Conservation (phyloP, 495 filamentous ascomycete species). For the Aspergillus incahuasiensis region DNA sequence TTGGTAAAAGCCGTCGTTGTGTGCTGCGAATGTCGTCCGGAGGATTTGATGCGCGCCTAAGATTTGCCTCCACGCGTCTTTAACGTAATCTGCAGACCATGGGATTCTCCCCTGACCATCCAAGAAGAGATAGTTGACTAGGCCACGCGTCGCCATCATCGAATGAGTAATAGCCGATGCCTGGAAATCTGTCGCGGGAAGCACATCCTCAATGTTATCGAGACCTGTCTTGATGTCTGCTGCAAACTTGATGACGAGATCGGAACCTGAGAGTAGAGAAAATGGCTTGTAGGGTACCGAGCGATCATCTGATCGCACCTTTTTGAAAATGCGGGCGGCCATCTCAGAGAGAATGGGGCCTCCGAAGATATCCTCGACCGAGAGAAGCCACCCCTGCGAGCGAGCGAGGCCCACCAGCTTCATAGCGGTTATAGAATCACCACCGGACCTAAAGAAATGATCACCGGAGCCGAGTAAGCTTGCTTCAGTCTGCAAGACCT, state of each 20-base stretch:
- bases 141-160: constrained; percentile 44
- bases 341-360: constrained; percentile 3
- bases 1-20: constrained; percentile 50
- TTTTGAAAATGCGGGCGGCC: not conserved
- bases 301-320: not conserved
- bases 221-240: constrained; percentile 36
- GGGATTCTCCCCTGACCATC: constrained; percentile 35
- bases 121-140: constrained; percentile 55
- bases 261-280: constrained; percentile 8
- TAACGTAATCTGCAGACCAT: not conserved
- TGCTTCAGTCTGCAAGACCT: no score
- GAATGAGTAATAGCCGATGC: constrained; percentile 57
- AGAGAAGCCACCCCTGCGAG: not conserved
- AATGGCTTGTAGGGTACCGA: not conserved
- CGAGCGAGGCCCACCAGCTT: not conserved
- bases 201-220: constrained; percentile 42
- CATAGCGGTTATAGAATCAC: constrained; percentile 7
- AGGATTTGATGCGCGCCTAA: constrained; percentile 59
- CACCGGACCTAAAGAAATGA: constrained; percentile 6
- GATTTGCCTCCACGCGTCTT: constrained; percentile 43
- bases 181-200: constrained; percentile 61
- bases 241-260: constrained; percentile 20
- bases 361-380: constrained; percentile 5
- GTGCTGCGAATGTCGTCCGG: constrained; percentile 61
- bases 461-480: no score